Evolutionary conservation across 805 yeast species (phyloP).

Genomic region (Candida insectalens): DNA sequence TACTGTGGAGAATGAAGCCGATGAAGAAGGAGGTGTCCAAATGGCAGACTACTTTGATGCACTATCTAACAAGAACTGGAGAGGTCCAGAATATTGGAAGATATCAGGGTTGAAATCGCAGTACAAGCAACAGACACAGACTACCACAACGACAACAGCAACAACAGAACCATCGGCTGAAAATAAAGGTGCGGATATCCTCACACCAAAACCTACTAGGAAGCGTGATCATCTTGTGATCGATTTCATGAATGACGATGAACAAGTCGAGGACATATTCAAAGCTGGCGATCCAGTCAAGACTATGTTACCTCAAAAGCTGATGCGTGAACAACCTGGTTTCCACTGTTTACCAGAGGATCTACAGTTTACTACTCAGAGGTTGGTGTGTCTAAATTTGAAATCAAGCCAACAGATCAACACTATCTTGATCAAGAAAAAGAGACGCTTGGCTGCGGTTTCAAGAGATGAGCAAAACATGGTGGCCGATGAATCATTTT

Average conservation of each 20-base stretch:
- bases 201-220: slow-evolving; percentile 24
- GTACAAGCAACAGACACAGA: neutral
- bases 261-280: slow-evolving; percentile 16
- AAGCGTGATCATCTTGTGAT: slow-evolving; percentile 8
- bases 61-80: slow-evolving; percentile 64
- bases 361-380: slow-evolving; percentile 36
- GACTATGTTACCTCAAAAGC: slow-evolving; percentile 16
- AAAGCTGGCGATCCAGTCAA: slow-evolving; percentile 13
- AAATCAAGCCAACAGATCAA: slow-evolving; percentile 30
- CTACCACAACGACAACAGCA: neutral
- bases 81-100: slow-evolving; percentile 93
- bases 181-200: neutral
- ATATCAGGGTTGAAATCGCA: slow-evolving; percentile 26
- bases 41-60: slow-evolving; percentile 72
- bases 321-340: slow-evolving; percentile 14
- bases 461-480: slow-evolving; percentile 14
- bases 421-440: slow-evolving; percentile 16
- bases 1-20: slow-evolving; percentile 14
- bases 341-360: slow-evolving; percentile 37
- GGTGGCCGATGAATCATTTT: slow-evolving; percentile 40
- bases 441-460: slow-evolving; percentile 10
- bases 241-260: slow-evolving; percentile 20
- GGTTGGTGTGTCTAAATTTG: slow-evolving; percentile 34
- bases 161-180: neutral
- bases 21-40: slow-evolving; percentile 30